Conservation (phyloP, 192 early-diverging fungal species). For the Tieghemiomyces parasiticus region DNA sequence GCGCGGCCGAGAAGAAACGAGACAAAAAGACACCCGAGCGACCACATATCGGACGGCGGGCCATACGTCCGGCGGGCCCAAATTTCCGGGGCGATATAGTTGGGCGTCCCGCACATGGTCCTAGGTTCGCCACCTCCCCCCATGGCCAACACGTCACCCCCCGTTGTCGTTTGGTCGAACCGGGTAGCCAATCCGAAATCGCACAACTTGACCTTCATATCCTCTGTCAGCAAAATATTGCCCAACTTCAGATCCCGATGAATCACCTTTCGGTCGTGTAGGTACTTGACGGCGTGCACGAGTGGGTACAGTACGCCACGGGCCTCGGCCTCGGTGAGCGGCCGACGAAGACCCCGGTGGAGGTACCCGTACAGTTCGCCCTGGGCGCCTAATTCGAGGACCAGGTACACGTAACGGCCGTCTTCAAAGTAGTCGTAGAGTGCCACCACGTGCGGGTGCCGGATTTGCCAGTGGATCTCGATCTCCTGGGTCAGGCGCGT, state of each 20-base stretch:
- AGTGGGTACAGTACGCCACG: slow-evolving; percentile 37
- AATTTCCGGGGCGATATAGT: slow-evolving; percentile 68
- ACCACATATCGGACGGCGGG: slow-evolving; percentile 57
- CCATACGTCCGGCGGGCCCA: slow-evolving; percentile 55
- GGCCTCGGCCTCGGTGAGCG: slow-evolving; percentile 40
- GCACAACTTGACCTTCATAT: slow-evolving; percentile 43
- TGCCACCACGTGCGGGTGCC: slow-evolving; percentile 34
- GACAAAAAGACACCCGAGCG: slow-evolving; percentile 57
- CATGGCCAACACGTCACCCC: no score
- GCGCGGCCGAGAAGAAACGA: slow-evolving; percentile 55
- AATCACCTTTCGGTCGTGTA: slow-evolving; percentile 48
- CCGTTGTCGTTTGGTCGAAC: slow-evolving; percentile 25
- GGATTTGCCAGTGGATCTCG: slow-evolving; percentile 43
- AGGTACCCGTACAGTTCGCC: slow-evolving; percentile 27
- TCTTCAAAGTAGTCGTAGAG: slow-evolving; percentile 56
- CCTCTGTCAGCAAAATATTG: slow-evolving; percentile 44
- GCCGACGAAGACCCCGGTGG: slow-evolving; percentile 16
- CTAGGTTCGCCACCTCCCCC: slow-evolving; percentile 38
- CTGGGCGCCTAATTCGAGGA: slow-evolving; percentile 48
- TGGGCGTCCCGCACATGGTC: slow-evolving; percentile 66
- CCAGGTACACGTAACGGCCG: slow-evolving; percentile 46
- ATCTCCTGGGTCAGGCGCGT: slow-evolving; percentile 44
- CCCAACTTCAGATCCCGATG: slow-evolving; percentile 66
- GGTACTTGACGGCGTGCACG: slow-evolving; percentile 37
- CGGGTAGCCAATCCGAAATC: slow-evolving; percentile 60